These are phyloP conservation scores for Petasospora fabianii DNA, from an alignment of 1,139 yeast genomes.

Conservation along the genomic window DNA sequence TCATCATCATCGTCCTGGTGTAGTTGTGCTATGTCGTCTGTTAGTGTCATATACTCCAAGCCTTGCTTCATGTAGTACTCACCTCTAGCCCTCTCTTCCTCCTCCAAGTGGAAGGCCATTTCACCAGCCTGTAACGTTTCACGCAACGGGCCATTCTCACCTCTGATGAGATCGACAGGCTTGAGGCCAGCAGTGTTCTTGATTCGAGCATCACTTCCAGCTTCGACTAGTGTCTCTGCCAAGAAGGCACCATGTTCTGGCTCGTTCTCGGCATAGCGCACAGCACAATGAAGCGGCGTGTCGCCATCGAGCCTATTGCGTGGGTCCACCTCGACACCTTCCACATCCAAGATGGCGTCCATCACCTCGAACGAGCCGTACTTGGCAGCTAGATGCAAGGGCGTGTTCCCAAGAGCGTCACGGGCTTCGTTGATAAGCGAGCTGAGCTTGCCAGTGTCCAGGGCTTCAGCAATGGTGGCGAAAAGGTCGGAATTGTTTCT, in stretches of 20 bases:
- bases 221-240: slow-evolving; percentile 79
- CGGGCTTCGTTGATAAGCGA: slow-evolving; percentile 61
- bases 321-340: slow-evolving; percentile 90
- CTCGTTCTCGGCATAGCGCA: slow-evolving; percentile 68
- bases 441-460: slow-evolving; percentile 44
- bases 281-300: slow-evolving; percentile 89
- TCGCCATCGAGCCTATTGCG: slow-evolving; percentile 66
- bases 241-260: slow-evolving; percentile 84
- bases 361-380: slow-evolving; percentile 85
- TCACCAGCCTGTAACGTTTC: slow-evolving; percentile 79
- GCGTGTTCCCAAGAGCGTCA: slow-evolving; percentile 80
- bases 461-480: slow-evolving; percentile 48
- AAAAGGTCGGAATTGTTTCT: slow-evolving; percentile 82
- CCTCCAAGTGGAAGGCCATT: slow-evolving; percentile 46
- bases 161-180: slow-evolving; percentile 65
- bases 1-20: slow-evolving; percentile 24
- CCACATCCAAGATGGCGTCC: slow-evolving; percentile 78
- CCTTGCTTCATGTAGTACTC: slow-evolving; percentile 9
- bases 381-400: slow-evolving; percentile 77
- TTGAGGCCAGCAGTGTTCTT: slow-evolving; percentile 58
- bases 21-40: slow-evolving; percentile 21
- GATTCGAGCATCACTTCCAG: slow-evolving; percentile 78
- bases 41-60: slow-evolving; percentile 3
- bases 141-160: slow-evolving; percentile 45
- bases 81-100: slow-evolving; percentile 25